Evolutionary conservation across 805 yeast genomes (phyloP).

Genomic region (Jamesozyma spencerorum): DNA sequence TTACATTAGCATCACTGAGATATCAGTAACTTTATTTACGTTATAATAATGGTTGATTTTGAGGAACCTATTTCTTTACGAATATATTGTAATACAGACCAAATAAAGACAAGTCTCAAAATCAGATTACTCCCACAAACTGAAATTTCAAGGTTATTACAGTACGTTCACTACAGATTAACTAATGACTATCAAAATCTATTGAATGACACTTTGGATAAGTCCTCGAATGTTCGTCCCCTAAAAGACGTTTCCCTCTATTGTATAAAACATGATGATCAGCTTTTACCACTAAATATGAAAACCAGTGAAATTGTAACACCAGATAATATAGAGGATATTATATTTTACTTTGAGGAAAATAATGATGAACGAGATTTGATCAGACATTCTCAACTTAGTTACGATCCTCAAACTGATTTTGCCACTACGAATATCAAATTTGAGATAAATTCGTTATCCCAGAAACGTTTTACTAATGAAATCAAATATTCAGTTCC

Average conservation of each 20-base stretch:
- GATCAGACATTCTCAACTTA: slow-evolving; percentile 1
- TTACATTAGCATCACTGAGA: no score
- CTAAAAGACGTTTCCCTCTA: not conserved
- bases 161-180: slow-evolving; percentile 19
- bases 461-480: slow-evolving; percentile 11
- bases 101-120: slow-evolving; percentile 10
- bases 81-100: slow-evolving; percentile 11
- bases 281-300: not conserved
- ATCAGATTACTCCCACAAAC: slow-evolving; percentile 22
- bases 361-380: not conserved
- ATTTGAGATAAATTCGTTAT: slow-evolving; percentile 17
- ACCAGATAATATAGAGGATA: not conserved
- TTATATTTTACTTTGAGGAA: not conserved
- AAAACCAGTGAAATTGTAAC: not conserved
- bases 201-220: not conserved
- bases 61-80: slow-evolving; percentile 17
- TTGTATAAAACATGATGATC: not conserved
- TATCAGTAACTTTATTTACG: no score
- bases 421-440: slow-evolving; percentile 13
- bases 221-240: not conserved
- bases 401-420: slow-evolving; percentile 11
- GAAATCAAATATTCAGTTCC: slow-evolving; percentile 4
- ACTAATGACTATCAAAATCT: no score
- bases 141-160: slow-evolving; percentile 18
- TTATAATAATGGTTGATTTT: no score